Conservation (phyloP, 495 filamentous ascomycete species). For the Hamigera avellanea region DNA sequence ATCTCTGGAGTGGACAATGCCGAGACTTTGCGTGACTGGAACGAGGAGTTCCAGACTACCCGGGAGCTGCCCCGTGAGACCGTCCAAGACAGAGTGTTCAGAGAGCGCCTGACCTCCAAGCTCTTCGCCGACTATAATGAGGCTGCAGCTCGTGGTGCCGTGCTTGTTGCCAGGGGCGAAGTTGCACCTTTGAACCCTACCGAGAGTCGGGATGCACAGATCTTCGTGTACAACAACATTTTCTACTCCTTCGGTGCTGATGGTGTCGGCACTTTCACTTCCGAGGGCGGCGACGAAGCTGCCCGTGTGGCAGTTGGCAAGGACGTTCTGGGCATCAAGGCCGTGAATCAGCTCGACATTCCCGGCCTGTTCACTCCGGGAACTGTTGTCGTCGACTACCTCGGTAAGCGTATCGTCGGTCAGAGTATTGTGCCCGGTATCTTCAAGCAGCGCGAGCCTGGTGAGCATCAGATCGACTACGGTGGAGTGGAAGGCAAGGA, state of each 20-base stretch:
- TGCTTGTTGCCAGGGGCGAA: conserved; percentile 85
- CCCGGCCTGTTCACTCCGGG: conserved; percentile 87
- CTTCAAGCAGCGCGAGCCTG: conserved; percentile 95
- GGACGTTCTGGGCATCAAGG: conserved; percentile 85
- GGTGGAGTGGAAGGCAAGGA: conserved; percentile 97
- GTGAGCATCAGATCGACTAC: conserved; percentile 97
- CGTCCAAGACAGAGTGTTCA: conserved; percentile 92
- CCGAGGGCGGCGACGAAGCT: conserved; percentile 93
- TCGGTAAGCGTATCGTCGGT: conserved; percentile 92
- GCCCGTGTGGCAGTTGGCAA: conserved; percentile 94
- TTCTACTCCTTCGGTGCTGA: conserved; percentile 99
- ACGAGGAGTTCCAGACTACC: conserved; percentile 97
- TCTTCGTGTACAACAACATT: conserved; percentile 98
- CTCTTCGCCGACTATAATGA: conserved; percentile 97
- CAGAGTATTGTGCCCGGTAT: conserved; percentile 99
- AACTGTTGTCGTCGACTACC: conserved; percentile 92
- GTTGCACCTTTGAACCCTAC: conserved; percentile 95
- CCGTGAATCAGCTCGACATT: conserved; percentile 95
- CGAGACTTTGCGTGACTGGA: conserved; percentile 94
- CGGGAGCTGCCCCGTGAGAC: conserved; percentile 85
- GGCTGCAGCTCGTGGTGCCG: conserved; percentile 84
- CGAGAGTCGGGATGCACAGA: conserved; percentile 84
- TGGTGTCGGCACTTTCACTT: conserved; percentile 92
- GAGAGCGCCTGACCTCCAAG: conserved; percentile 87
- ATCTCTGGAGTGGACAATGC: conserved; percentile 83